Conservation (phyloP, 768 basidiomycete species). For the Leccinum subgranulosum region DNA sequence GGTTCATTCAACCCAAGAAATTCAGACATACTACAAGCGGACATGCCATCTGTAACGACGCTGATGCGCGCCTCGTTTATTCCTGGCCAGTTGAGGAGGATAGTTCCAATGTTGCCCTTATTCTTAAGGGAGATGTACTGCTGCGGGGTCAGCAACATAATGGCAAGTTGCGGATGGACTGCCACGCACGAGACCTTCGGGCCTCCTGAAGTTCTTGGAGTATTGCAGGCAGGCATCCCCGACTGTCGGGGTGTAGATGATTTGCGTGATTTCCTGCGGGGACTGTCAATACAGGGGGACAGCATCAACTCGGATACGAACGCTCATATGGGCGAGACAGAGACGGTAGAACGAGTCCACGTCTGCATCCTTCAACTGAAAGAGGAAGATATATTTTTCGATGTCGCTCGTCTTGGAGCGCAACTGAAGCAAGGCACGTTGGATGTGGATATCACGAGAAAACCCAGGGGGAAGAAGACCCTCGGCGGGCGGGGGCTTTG, state of each 20-base stretch:
- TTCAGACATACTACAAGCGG: not conserved
- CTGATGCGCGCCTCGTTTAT: conserved; percentile 78
- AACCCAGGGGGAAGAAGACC: conserved; percentile 64
- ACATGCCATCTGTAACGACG: conserved; percentile 86
- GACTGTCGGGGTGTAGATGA: conserved; percentile 92
- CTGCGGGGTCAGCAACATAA: conserved; percentile 13
- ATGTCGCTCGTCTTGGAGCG: conserved; percentile 71
- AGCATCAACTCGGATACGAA: conserved; percentile 5
- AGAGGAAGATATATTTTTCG: conserved; percentile 85
- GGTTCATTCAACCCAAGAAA: conserved; percentile 1
- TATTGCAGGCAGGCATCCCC: conserved; percentile 88
- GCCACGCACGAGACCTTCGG: conserved; percentile 64
- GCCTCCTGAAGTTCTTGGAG: conserved; percentile 71
- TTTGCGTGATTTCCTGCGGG: conserved; percentile 57
- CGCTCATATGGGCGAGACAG: conserved; percentile 61
- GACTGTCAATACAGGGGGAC: not conserved
- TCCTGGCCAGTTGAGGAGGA: conserved; percentile 71
- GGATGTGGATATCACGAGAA: conserved; percentile 47
- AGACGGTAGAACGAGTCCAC: conserved; percentile 75
- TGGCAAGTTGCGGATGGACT: not conserved
- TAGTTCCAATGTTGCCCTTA: conserved; percentile 70
- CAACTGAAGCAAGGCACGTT: conserved; percentile 66
- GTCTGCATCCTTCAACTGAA: conserved; percentile 70
- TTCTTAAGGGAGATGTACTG: conserved; percentile 80
- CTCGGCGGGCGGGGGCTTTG: conserved; percentile 40